These are phyloP conservation scores for Capsella rubella DNA, from an alignment of 441 rosid genomes.

Conservation along the genomic window DNA sequence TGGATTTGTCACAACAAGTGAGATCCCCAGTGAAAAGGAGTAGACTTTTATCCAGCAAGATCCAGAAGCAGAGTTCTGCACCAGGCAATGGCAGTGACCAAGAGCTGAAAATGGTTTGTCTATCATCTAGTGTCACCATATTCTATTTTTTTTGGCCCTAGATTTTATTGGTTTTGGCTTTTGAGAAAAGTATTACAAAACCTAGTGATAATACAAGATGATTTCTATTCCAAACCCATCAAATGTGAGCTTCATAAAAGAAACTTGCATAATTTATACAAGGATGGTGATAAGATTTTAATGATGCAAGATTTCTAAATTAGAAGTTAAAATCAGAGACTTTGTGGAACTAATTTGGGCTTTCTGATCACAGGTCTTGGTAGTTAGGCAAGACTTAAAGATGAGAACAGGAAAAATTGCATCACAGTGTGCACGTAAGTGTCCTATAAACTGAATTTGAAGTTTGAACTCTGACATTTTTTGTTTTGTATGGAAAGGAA, in stretches of 20 bases:
- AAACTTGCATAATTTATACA: not conserved
- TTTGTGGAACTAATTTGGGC: constrained; percentile 19
- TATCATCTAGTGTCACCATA: constrained; percentile 10
- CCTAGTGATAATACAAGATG: constrained; percentile 2
- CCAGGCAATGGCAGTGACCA: constrained; percentile 54
- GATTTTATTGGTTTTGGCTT: constrained; percentile 11
- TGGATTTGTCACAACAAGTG: constrained; percentile 68
- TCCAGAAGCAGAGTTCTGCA: constrained; percentile 49
- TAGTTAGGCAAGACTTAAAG: constrained; percentile 91
- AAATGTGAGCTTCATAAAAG: not conserved
- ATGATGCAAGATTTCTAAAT: constrained; percentile 6
- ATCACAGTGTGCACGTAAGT: constrained; percentile 95
- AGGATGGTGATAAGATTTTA: constrained; percentile 7
- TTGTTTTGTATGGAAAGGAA: constrained; percentile 2
- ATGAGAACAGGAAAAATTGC: constrained; percentile 93
- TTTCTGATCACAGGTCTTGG: constrained; percentile 67
- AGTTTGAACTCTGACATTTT: not conserved
- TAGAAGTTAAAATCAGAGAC: not conserved
- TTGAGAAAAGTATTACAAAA: not conserved
- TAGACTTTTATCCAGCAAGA: constrained; percentile 64
- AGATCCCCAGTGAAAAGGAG: constrained; percentile 56
- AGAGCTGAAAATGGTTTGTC: constrained; percentile 84
- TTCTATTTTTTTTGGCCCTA: constrained; percentile 1
- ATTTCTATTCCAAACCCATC: not conserved
- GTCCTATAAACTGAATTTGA: constrained; percentile 1